Conservation (phyloP, 2,329 filamentous ascomycete species). For the Aspergillus fischeri region DNA sequence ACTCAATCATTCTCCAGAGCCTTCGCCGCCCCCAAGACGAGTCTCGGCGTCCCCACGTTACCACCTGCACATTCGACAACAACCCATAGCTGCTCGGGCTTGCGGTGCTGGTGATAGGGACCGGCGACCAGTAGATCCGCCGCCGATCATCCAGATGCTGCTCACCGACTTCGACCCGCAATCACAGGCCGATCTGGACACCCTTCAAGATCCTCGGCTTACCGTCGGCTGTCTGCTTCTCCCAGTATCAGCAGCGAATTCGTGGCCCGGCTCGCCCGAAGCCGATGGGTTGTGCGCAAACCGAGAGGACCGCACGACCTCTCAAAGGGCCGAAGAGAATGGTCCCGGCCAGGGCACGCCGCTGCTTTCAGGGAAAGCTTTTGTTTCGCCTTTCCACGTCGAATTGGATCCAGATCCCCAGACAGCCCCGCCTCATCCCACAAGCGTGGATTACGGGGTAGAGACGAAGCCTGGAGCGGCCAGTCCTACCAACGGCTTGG, state of each 20-base stretch:
- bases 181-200: conserved; percentile 33
- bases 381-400: conserved; percentile 42
- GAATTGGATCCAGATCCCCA: conserved; percentile 41
- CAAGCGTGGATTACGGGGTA: conserved; percentile 12
- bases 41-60: conserved; percentile 28
- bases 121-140: conserved; percentile 44
- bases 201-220: conserved; percentile 38
- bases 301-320: conserved; percentile 14
- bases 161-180: conserved; percentile 41
- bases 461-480: conserved; percentile 2
- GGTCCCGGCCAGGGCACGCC: conserved; percentile 23
- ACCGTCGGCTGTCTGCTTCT: conserved; percentile 44
- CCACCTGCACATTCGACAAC: conserved; percentile 43
- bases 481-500: neutral
- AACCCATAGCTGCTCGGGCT: conserved; percentile 44
- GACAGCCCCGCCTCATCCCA: conserved; percentile 38
- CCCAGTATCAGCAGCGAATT: conserved; percentile 21
- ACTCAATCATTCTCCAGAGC: conserved; percentile 27
- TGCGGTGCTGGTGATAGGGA: conserved; percentile 46
- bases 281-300: conserved; percentile 4
- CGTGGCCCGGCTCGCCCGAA: conserved; percentile 7
- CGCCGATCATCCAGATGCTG: conserved; percentile 45
- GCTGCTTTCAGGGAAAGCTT: conserved; percentile 36
- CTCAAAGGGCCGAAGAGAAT: conserved; percentile 11
- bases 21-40: conserved; percentile 21